These are phyloP conservation scores for Penicillium janthinellum DNA, from an alignment of 2,329 filamentous ascomycete genomes.

Conservation along the genomic window DNA sequence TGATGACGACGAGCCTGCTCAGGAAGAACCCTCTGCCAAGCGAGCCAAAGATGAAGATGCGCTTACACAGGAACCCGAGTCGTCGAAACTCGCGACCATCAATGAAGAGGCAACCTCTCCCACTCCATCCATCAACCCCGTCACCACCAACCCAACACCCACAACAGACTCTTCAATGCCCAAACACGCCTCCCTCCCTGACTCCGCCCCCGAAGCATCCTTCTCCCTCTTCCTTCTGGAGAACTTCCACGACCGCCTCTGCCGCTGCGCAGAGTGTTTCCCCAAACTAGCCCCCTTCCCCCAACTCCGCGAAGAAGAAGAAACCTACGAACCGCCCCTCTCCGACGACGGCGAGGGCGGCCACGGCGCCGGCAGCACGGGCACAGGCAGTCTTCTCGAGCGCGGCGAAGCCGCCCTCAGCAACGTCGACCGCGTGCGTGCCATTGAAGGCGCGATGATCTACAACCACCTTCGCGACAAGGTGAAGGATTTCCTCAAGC, in stretches of 20 bases:
- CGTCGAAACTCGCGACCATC: slow-evolving; percentile 7
- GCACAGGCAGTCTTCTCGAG: slow-evolving; percentile 82
- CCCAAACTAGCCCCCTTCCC: slow-evolving; percentile 68
- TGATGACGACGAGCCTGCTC: slow-evolving; percentile 50
- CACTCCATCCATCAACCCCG: slow-evolving; percentile 6
- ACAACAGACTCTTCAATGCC: slow-evolving; percentile 34
- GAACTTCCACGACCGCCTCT: slow-evolving; percentile 78
- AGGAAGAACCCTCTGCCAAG: slow-evolving; percentile 41
- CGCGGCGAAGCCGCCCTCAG: slow-evolving; percentile 89
- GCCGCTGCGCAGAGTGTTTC: slow-evolving; percentile 81
- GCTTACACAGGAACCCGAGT: slow-evolving; percentile 13
- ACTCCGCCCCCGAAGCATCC: slow-evolving; percentile 53
- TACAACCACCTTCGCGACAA: slow-evolving; percentile 96
- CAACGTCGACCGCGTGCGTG: slow-evolving; percentile 87
- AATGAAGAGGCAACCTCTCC: slow-evolving; percentile 5
- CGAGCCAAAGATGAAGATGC: slow-evolving; percentile 50
- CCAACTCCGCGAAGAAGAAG: slow-evolving; percentile 90
- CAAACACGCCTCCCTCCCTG: slow-evolving; percentile 64
- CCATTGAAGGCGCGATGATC: slow-evolving; percentile 96
- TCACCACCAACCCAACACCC: slow-evolving; percentile 1
- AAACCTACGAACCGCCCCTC: slow-evolving; percentile 87
- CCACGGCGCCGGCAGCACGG: slow-evolving; percentile 52
- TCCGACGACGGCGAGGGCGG: slow-evolving; percentile 65
- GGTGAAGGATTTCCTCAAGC: slow-evolving; percentile 89
- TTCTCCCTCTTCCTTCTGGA: slow-evolving; percentile 83